A percentile compares a stretch with the other conserved stretches of the same genome.
Evolutionary conservation across 768 basidiomycete genomes (phyloP).

Genomic region (Omphalotus guepiniiformis): DNA sequence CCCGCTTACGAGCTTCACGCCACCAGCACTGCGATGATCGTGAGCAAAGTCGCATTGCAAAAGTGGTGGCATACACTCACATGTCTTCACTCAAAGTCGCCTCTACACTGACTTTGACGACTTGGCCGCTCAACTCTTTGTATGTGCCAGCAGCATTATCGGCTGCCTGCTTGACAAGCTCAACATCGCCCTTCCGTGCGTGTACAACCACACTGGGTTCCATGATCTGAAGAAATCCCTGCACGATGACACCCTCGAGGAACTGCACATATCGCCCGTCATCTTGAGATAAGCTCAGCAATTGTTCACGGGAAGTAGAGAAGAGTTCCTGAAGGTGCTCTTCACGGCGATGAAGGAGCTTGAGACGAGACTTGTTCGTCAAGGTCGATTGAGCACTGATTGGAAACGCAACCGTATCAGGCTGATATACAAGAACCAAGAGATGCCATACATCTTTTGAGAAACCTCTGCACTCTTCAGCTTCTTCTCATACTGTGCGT

Average conservation of each 20-base stretch:
- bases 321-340: conserved; percentile 92
- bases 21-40: conserved; percentile 62
- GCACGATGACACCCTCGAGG: conserved; percentile 78
- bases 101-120: conserved; percentile 55
- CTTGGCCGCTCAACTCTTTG: conserved; percentile 72
- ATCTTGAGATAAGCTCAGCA: conserved; percentile 60
- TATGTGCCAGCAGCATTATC: conserved; percentile 62
- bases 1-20: conserved; percentile 71
- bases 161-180: conserved; percentile 57
- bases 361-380: conserved; percentile 93
- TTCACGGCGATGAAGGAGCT: conserved; percentile 85
- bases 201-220: conserved; percentile 67
- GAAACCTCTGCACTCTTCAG: conserved; percentile 89
- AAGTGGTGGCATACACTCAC: conserved; percentile 35
- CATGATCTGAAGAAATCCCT: conserved; percentile 80
- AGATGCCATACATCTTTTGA: conserved; percentile 91
- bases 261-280: conserved; percentile 86
- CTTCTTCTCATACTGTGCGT: conserved; percentile 94
- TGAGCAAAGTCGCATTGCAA: conserved; percentile 22
- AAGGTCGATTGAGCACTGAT: conserved; percentile 95
- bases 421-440: conserved; percentile 33
- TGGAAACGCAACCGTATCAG: conserved; percentile 31
- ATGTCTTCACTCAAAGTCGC: conserved; percentile 61
- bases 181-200: conserved; percentile 64
- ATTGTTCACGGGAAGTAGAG: conserved; percentile 56